phyloP scores from a whole-genome alignment of 768 basidiomycete genomes.

The Phylloporus arenicola region DNA sequence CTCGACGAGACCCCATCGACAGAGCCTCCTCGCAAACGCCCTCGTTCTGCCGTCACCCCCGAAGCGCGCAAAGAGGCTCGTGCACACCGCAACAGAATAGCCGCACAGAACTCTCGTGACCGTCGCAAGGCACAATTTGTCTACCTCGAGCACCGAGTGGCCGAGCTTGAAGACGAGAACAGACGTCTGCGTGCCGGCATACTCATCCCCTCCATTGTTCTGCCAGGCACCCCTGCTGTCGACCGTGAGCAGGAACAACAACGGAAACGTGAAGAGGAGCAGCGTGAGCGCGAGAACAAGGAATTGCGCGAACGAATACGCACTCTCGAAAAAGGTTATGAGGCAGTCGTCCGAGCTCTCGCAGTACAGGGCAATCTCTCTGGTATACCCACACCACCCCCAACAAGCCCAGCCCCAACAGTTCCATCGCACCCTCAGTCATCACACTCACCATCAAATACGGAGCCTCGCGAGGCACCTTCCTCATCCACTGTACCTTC shows the following conservation, averaged over 20 bases:
- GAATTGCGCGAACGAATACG: slow-evolving; percentile 72
- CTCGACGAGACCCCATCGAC: slow-evolving; percentile 16
- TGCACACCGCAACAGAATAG: slow-evolving; percentile 88
- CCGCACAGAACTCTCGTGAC: slow-evolving; percentile 90
- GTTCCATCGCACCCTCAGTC: slow-evolving; percentile 12
- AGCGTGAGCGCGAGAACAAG: slow-evolving; percentile 60
- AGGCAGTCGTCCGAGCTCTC: slow-evolving; percentile 71
- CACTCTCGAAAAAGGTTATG: slow-evolving; percentile 77
- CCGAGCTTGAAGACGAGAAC: slow-evolving; percentile 82
- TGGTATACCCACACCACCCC: slow-evolving; percentile 11
- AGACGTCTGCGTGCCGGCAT: slow-evolving; percentile 58
- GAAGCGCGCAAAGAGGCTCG: slow-evolving; percentile 85
- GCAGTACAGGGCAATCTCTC: slow-evolving; percentile 47
- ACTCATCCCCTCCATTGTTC: slow-evolving; percentile 18
- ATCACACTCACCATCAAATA: slow-evolving; percentile 19
- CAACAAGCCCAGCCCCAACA: slow-evolving; percentile 7
- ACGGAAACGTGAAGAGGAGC: slow-evolving; percentile 34
- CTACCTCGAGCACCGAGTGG: slow-evolving; percentile 60
- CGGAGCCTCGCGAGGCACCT: slow-evolving; percentile 17
- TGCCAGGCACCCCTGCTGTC: slow-evolving; percentile 17
- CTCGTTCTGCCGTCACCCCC: slow-evolving; percentile 54
- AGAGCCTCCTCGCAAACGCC: slow-evolving; percentile 68
- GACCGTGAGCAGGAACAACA: slow-evolving; percentile 27
- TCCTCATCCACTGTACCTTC: slow-evolving; percentile 27
- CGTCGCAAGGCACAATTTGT: slow-evolving; percentile 80